phyloP scores from a whole-genome alignment of 768 basidiomycete genomes.

The Collybia nuda region DNA sequence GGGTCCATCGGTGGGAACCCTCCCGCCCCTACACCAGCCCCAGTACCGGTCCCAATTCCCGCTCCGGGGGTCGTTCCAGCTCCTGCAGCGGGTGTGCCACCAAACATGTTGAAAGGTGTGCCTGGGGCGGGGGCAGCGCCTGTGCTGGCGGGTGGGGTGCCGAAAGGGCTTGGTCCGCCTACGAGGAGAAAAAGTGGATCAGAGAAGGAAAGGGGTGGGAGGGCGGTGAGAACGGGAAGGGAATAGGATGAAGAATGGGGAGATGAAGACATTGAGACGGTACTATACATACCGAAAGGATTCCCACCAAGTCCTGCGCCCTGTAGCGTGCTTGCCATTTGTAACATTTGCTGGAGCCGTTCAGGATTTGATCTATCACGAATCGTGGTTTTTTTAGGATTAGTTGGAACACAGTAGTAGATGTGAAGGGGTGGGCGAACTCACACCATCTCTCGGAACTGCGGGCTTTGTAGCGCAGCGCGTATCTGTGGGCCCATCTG shows the following conservation, averaged over 20 bases:
- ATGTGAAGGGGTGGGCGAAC: constrained; percentile 25
- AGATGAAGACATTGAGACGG: too few relatives aligned
- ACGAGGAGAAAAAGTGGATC: too few relatives aligned
- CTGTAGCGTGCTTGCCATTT: constrained; percentile 61
- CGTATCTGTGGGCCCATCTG: constrained; percentile 81
- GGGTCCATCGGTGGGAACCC: constrained; percentile 34
- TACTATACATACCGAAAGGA: too few relatives aligned
- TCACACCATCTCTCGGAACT: constrained; percentile 75
- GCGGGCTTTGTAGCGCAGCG: constrained; percentile 72
- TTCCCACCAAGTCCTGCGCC: constrained; percentile 20
- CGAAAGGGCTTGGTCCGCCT: too few relatives aligned
- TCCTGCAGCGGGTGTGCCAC: constrained; percentile 1
- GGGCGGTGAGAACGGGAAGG: too few relatives aligned
- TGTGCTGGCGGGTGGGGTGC: too few relatives aligned
- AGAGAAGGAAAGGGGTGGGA: too few relatives aligned
- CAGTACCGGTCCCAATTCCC: not conserved
- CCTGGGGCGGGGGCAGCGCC: constrained; percentile 53
- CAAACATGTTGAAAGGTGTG: constrained; percentile 30
- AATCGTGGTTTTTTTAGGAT: not conserved
- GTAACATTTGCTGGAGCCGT: constrained; percentile 69
- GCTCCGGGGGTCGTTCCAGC: too few relatives aligned
- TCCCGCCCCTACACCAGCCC: constrained; percentile 18
- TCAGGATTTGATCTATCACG: constrained; percentile 72
- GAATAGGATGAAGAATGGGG: too few relatives aligned
- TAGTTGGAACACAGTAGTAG: not conserved